These are phyloP conservation scores for Zancudomyces culisetae DNA, from an alignment of 371 early-diverging fungal species.

Conservation along the genomic window DNA sequence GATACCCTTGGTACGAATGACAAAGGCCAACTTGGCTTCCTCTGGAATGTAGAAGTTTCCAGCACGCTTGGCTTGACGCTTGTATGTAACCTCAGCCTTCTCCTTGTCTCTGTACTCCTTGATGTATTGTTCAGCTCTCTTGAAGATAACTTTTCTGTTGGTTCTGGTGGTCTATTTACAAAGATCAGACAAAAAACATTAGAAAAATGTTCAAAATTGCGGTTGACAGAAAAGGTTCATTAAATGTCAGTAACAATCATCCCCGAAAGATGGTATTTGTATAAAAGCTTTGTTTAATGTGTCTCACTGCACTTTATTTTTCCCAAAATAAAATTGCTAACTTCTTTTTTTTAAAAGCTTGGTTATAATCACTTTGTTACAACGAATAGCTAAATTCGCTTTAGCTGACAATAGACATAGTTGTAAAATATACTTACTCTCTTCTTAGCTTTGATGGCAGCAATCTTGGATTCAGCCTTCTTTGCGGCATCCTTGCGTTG, in stretches of 20 bases:
- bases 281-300: too few relatives aligned
- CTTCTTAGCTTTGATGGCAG: constrained; percentile 33
- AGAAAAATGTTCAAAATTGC: too few relatives aligned
- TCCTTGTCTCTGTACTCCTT: constrained; percentile 84
- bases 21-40: constrained; percentile 95
- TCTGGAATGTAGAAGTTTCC: constrained; percentile 92
- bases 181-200: constrained; percentile 1
- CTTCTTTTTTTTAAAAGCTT: too few relatives aligned
- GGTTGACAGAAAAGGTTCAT: too few relatives aligned
- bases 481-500: constrained; percentile 83
- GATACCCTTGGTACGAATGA: constrained; percentile 92
- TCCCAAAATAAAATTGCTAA: too few relatives aligned
- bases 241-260: constrained; percentile 22
- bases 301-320: constrained; percentile 26
- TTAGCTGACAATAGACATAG: background rate
- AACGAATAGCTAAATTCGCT: constrained; percentile 17
- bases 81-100: constrained; percentile 69
- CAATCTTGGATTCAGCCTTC: constrained; percentile 52
- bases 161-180: constrained; percentile 41
- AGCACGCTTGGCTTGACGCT: constrained; percentile 76
- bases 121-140: constrained; percentile 91
- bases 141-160: constrained; percentile 88
- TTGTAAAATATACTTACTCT: constrained; percentile 12
- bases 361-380: too few relatives aligned
- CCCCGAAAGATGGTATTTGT: constrained; percentile 59